phyloP scores from a whole-genome alignment of 352 stramenopile species.

The Globisporangium cystogenes region DNA sequence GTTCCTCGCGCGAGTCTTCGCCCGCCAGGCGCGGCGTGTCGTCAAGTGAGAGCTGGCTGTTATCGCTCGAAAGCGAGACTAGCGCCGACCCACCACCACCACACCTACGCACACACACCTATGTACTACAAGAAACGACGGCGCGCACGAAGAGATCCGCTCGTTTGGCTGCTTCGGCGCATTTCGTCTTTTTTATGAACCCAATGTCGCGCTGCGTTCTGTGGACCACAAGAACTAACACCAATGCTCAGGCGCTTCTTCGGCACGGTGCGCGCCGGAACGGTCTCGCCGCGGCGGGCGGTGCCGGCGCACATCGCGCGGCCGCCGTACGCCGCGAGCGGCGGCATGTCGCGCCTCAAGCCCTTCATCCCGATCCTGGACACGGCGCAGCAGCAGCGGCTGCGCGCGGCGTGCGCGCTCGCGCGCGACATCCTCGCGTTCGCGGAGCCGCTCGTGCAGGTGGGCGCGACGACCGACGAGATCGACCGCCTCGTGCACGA shows the following conservation, averaged over 20 bases:
- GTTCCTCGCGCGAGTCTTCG: conserved; percentile 62
- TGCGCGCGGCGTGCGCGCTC: conserved; percentile 68
- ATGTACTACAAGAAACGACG: neutral
- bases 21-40: conserved; percentile 21
- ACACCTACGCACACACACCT: too few relatives aligned
- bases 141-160: neutral
- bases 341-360: conserved; percentile 59
- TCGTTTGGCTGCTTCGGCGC: neutral
- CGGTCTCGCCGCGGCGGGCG: conserved; percentile 35
- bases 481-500: conserved; percentile 93
- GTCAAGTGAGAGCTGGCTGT: conserved; percentile 16
- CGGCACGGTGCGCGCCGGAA: conserved; percentile 34
- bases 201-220: too few relatives aligned
- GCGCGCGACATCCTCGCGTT: conserved; percentile 80
- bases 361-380: conserved; percentile 80
- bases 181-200: neutral
- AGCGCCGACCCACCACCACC: too few relatives aligned
- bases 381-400: conserved; percentile 43
- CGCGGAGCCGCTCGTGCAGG: conserved; percentile 59
- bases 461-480: conserved; percentile 90
- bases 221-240: too few relatives aligned
- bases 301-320: conserved; percentile 51
- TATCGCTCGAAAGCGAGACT: too few relatives aligned
- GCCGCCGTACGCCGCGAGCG: conserved; percentile 59
- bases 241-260: conserved; percentile 28